Evolutionary conservation across 345 rosid genomes (phyloP), one percentile per base, ranked within the genome.

Genomic region (Noccaea caerulescens): DNA sequence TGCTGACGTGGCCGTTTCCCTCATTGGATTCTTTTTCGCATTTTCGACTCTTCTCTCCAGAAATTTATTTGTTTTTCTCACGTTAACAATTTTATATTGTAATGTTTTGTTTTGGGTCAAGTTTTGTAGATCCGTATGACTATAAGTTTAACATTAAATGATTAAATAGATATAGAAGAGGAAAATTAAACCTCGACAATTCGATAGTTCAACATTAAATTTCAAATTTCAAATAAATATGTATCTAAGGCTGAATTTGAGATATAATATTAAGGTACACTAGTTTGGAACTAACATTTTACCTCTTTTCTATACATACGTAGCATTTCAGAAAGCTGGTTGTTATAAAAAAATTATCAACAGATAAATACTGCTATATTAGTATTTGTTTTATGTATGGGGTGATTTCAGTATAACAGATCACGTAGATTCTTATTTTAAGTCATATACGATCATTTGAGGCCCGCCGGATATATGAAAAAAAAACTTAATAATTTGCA

Each of bases 1-100:
- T 18, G 60, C 3, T 66, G 66, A 73, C 56, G 75, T 69, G 75
- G 66, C 67, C 0, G 33, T 8, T 76, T 42, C 59, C 42, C 43
- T 50, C 79, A 76, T 76, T 69, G 76, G 79, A 76, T 76, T 70
- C 76, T 39, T 49, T 69, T 76, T 33, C 4, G 8, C 6, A 14
- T 66, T 51, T 30, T 61, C 16, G 44, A 52, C 10, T 44, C 7
- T 62, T 30, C 13, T 49, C 51, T 61, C 36, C 20, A 2, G 30
- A 0, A 55, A 10, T 8, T 25, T 0, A 0, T 46, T 67, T 25
- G 2, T 34, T 11, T 34, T 0, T 30, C 23, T 76, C 43, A 2
- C n/a, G 12, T 27, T 45, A 50, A 56, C 32, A 52, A 52, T 39
- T 62, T 1, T 34, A 37, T 10, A 10, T 52, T 12, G 36, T 42